A percentile compares a stretch with the other conserved stretches of the same genome.
These are phyloP conservation scores for Epichloe scottii DNA, from an alignment of 2,329 filamentous ascomycete genomes.

Conservation along the genomic window DNA sequence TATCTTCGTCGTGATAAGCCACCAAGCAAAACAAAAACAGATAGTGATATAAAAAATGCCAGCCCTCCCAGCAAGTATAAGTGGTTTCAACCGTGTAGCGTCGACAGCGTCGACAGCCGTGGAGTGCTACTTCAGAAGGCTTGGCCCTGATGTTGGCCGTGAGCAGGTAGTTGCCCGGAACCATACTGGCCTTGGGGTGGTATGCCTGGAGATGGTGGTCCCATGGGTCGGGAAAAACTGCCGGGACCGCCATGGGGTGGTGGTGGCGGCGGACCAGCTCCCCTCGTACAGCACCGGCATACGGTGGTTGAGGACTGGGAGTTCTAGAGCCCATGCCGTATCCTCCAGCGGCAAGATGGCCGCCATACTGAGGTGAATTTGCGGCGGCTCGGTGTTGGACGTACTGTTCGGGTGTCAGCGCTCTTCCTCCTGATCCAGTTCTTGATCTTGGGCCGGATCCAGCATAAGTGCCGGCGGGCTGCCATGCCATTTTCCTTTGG, in stretches of 20 bases:
- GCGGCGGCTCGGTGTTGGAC: slow-evolving; percentile 61
- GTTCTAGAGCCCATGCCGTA: slow-evolving; percentile 13
- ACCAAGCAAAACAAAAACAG: not conserved
- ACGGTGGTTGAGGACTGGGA: slow-evolving; percentile 17
- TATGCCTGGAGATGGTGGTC: slow-evolving; percentile 14
- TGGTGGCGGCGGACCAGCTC: slow-evolving; percentile 7
- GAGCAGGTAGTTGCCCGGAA: slow-evolving; percentile 9
- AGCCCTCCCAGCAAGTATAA: not conserved
- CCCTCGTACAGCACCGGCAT: slow-evolving; percentile 14
- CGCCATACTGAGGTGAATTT: slow-evolving; percentile 42
- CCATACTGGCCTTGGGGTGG: slow-evolving; percentile 20
- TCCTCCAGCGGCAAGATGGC: slow-evolving; percentile 42
- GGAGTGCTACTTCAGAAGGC: slow-evolving; percentile 16
- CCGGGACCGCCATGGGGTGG: slow-evolving; percentile 12
- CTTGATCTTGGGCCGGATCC: slow-evolving; percentile 23
- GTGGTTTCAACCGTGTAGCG: not conserved
- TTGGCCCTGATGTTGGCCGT: slow-evolving; percentile 24
- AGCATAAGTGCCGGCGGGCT: slow-evolving; percentile 50
- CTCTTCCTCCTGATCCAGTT: slow-evolving; percentile 19
- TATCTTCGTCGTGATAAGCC: not conserved
- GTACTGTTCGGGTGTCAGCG: slow-evolving; percentile 66
- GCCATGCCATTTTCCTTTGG: slow-evolving; percentile 64
- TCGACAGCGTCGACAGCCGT: not conserved
- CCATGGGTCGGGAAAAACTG: slow-evolving; percentile 23
- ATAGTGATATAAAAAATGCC: not conserved